phyloP scores from a whole-genome alignment of 163 green algal species.

The Scenedesmus sp. region DNA sequence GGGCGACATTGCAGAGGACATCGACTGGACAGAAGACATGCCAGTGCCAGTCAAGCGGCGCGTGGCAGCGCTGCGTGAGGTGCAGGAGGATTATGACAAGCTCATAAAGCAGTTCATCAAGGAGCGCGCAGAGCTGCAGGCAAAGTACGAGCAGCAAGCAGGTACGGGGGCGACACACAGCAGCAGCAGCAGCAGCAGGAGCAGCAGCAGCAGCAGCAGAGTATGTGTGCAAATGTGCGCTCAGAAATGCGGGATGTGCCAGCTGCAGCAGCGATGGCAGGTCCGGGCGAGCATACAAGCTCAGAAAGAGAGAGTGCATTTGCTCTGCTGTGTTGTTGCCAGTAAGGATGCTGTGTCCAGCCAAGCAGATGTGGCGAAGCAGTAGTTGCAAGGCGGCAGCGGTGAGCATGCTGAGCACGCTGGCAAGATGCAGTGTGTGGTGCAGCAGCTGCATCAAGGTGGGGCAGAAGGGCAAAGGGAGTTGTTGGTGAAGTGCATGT shows the following conservation, averaged over 20 bases:
- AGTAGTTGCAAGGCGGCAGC: too few species aligned
- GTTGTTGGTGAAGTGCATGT: too few species aligned
- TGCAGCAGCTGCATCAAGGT: too few species aligned
- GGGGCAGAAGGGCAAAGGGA: too few species aligned
- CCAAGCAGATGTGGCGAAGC: too few species aligned
- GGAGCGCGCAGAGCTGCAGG: slow-evolving; percentile 84
- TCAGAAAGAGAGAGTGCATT: too few species aligned
- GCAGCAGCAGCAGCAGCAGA: not conserved
- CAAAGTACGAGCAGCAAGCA: slow-evolving; percentile 88
- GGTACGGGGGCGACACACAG: slow-evolving; percentile 58
- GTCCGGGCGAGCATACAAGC: too few species aligned
- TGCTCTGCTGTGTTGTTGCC: too few species aligned
- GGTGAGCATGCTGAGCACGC: too few species aligned
- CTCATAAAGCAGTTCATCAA: slow-evolving; percentile 80
- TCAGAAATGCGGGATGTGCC: not conserved
- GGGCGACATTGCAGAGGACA: slow-evolving; percentile 43
- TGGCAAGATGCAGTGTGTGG: too few species aligned
- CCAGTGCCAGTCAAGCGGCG: slow-evolving; percentile 65
- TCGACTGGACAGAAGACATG: slow-evolving; percentile 58
- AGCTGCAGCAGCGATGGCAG: not conserved
- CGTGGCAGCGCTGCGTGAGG: slow-evolving; percentile 77
- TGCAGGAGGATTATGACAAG: slow-evolving; percentile 86
- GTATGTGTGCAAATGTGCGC: not conserved
- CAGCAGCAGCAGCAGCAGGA: slow-evolving; percentile 19
- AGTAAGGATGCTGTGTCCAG: too few species aligned